Evolutionary conservation across 1,284 basidiomycete species (phyloP), one percentile per base, ranked within the genome.

Genomic region (Inonotus obliquus): DNA sequence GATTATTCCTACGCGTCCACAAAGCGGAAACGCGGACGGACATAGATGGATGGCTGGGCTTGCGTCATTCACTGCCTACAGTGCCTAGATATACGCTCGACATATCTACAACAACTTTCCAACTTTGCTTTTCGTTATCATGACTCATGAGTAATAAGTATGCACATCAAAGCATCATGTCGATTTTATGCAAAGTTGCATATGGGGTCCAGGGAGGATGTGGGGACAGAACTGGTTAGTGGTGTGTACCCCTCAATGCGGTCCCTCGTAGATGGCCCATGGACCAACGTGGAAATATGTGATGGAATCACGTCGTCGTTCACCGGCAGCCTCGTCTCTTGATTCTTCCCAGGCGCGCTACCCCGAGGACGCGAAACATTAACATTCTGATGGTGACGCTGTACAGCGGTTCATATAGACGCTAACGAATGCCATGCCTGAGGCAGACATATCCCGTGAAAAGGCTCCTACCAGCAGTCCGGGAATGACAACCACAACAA

Each of bases 231-330:
- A 75, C 92, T 0, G 92, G 94, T 69, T 71, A 94, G 0, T 92
- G 92, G 1, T 94, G 92, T 73, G 92, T 92, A 35, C n/a, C 92
- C 91, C 6, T n/a, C n/a, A n/a, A n/a, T n/a, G n/a, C n/a, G n/a
- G n/a, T n/a, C n/a, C n/a, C 89, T 17, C 93, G 95, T 67, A 91
- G 35, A 96, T 96, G 94, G 76, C 95, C 29, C 74, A 79, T 13
- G 91, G n/a, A n/a, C n/a, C n/a, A n/a, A n/a, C n/a, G 0, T 77
- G 74, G 7, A 71, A 72, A 17, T 71, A 76, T n/a, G 65, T 76
- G 71, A 78, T 4, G 82, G 77, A 87, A 6, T 80, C 73, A 0
- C 94, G 93, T 70, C 74, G 94, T 10, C 77, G 84, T 47, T 92
- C 91, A n/a, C n/a, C n/a, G n/a, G n/a, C n/a, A 0, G 86, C 81